These are phyloP conservation scores for Trapa incisa DNA, from an alignment of 345 rosid genomes.

Conservation along the genomic window DNA sequence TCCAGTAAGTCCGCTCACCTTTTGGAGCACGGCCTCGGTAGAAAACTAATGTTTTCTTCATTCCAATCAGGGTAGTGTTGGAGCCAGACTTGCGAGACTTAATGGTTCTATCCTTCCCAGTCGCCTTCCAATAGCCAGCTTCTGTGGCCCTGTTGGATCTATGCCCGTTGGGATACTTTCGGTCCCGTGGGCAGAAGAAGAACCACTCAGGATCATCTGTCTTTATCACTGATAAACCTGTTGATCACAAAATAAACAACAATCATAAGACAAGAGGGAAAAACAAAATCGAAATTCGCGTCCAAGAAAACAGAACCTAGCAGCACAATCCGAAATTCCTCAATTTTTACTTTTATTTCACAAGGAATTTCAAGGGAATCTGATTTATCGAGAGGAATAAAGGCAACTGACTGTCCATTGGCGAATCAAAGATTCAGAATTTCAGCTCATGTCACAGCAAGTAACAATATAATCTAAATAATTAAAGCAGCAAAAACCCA, in stretches of 20 bases:
- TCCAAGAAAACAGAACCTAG: too few relatives aligned
- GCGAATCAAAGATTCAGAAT: constrained; percentile 16
- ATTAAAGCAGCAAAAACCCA: background rate
- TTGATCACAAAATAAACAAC: constrained; percentile 2
- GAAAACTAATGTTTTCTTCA: constrained; percentile 93
- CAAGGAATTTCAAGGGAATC: constrained; percentile 7
- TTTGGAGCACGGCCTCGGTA: constrained; percentile 84
- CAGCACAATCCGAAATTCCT: background rate
- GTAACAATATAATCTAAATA: background rate
- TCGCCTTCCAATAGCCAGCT: constrained; percentile 94
- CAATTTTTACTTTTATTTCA: background rate
- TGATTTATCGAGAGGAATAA: constrained; percentile 15
- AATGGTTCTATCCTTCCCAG: constrained; percentile 83
- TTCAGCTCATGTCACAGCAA: background rate
- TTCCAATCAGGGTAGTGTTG: constrained; percentile 34
- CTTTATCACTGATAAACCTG: constrained; percentile 71
- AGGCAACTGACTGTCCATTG: constrained; percentile 6
- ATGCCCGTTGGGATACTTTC: constrained; percentile 85
- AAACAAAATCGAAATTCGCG: too few relatives aligned
- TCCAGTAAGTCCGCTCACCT: constrained; percentile 79
- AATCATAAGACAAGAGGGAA: background rate
- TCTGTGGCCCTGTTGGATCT: constrained; percentile 96
- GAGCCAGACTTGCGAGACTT: constrained; percentile 37
- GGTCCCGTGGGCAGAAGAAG: constrained; percentile 85
- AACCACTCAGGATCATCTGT: constrained; percentile 91